Base-by-base conservation (phyloP, 2,329 filamentous ascomycete genomes). In the Aureobasidium sp. region DNA sequence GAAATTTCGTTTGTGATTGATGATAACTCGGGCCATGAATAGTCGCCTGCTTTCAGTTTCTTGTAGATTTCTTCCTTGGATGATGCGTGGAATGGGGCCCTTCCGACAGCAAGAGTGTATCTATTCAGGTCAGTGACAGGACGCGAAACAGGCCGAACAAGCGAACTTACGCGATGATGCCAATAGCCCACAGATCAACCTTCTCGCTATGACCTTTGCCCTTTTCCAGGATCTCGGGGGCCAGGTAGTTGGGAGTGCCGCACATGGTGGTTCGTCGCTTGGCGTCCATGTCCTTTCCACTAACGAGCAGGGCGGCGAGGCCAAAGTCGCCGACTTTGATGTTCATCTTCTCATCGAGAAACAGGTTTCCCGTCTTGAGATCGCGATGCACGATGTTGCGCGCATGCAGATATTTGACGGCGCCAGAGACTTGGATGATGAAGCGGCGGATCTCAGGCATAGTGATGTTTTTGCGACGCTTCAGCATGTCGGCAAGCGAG, bases 281-380 rank as follows among this genome's bases (percentile, higher is more conserved):
- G 60, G 84, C 91, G 74, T 86, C 87, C 82, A 90, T 90, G 70
- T 99, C 94, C 73, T 88, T 91, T 71, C 93, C 91, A 11, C 92
- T 95, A 48, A 97, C 86, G 62, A 97, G 81, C 68, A 99, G 80
- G 31, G 95, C 94, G 33, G 94, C 94, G 61, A 99, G 81, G 3
- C 94, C 94, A 76, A 99, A 99, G 74, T 99, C 94, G 48, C 94
- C 94, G 69, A 99, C 91, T 74, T 99, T 99, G 69, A 96, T 88
- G 70, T 99, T 96, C 93, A 99, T 97, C 67, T 91, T 82, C 60
- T 85, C 85, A 73, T 99, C 94, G 58, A 99, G 81, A 70, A 99
- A 99, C 67, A 99, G 87, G 73, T 99, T 99, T 53, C 94, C 95
- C 81, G 97, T 97, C 77, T 99, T 99, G 68, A 99, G 77, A 75